Conservation (phyloP, 768 basidiomycete species). For the Agrocybe praecox region DNA sequence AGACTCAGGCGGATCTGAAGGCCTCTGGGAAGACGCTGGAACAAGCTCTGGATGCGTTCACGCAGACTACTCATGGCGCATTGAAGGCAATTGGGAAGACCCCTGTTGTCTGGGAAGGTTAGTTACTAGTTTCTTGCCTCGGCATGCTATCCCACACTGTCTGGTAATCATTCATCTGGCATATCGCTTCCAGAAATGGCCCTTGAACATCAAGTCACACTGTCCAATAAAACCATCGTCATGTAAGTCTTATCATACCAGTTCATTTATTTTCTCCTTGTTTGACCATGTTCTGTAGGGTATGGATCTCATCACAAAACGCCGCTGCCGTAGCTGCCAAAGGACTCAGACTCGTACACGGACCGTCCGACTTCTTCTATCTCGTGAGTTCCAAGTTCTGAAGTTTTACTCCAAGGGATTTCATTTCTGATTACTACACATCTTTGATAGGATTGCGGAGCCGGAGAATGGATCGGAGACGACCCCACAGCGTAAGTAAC, state of each 20-base stretch:
- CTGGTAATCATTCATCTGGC: constrained; percentile 15
- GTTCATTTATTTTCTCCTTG: neutral
- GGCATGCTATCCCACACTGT: too few species aligned
- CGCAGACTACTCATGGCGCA: constrained; percentile 56
- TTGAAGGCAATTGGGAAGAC: constrained; percentile 63
- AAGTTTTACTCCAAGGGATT: too few species aligned
- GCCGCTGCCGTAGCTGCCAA: constrained; percentile 60
- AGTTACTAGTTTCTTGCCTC: constrained; percentile 3
- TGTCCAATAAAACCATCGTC: constrained; percentile 55
- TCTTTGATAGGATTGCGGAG: constrained; percentile 61
- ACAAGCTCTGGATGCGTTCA: constrained; percentile 67
- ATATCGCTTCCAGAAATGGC: constrained; percentile 63
- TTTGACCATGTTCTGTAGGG: constrained; percentile 34
- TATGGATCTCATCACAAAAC: constrained; percentile 72
- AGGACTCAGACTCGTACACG: constrained; percentile 66
- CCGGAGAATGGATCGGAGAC: constrained; percentile 69
- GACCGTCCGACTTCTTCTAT: constrained; percentile 79
- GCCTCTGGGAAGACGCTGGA: constrained; percentile 53
- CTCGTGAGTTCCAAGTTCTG: constrained; percentile 43
- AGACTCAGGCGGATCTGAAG: constrained; percentile 59
- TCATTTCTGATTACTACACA: too few species aligned
- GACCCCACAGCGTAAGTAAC: constrained; percentile 38
- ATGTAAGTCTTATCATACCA: constrained; percentile 39
- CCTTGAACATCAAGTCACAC: constrained; percentile 49
- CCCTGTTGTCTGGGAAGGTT: constrained; percentile 83